These are phyloP conservation scores for Penicillium sp. DNA, from an alignment of 2,329 filamentous ascomycete genomes.

Conservation along the genomic window DNA sequence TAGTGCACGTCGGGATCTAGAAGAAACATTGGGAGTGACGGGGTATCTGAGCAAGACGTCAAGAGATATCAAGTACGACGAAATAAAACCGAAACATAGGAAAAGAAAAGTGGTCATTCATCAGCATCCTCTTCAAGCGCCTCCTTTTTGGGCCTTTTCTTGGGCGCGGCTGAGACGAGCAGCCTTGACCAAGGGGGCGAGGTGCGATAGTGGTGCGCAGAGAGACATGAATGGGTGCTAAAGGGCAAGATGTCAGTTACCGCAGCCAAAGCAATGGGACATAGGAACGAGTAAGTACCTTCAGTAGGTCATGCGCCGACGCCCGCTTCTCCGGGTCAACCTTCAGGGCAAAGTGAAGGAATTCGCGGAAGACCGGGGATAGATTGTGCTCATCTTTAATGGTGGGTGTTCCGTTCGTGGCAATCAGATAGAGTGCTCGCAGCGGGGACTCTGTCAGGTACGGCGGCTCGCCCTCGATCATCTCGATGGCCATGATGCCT, in stretches of 20 bases:
- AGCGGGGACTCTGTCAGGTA: constrained; percentile 95
- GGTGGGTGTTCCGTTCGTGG: constrained; percentile 89
- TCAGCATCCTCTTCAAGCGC: constrained; percentile 51
- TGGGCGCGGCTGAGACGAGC: constrained; percentile 81
- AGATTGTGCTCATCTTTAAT: constrained; percentile 91
- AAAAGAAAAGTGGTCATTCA: constrained; percentile 19
- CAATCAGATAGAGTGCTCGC: constrained; percentile 90
- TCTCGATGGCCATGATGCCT: constrained; percentile 99
- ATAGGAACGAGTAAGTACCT: constrained; percentile 55
- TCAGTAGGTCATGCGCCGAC: constrained; percentile 87
- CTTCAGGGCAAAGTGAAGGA: constrained; percentile 87
- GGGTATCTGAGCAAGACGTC: constrained; percentile 34
- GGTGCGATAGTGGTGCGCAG: constrained; percentile 70
- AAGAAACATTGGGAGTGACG: constrained; percentile 27
- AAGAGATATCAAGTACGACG: constrained; percentile 29
- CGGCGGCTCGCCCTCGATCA: constrained; percentile 98
- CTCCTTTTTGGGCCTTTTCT: constrained; percentile 72
- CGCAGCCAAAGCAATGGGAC: not conserved
- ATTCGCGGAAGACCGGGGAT: constrained; percentile 81
- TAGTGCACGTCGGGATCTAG: constrained; percentile 23
- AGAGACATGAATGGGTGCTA: constrained; percentile 79
- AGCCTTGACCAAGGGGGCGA: constrained; percentile 83
- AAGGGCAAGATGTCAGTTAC: constrained; percentile 20
- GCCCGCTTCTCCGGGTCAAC: constrained; percentile 97
- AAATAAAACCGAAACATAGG: constrained; percentile 24